Evolutionary conservation across 495 filamentous ascomycete genomes (phyloP).

Genomic region (Pseudomonodictys pantanalensis): DNA sequence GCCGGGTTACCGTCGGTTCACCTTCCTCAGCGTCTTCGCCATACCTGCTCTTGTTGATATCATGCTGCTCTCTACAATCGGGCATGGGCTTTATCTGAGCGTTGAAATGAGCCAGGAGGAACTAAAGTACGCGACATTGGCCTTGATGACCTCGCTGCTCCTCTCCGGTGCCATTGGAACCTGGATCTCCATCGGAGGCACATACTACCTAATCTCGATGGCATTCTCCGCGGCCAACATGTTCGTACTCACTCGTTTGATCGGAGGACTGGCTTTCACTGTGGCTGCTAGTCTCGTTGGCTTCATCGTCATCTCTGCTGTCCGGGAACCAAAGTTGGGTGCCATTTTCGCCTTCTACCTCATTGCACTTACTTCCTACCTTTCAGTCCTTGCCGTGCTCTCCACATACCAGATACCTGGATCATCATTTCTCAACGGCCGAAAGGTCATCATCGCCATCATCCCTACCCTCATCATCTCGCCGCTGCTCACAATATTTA

Average conservation of each 20-base stretch:
- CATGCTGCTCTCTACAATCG: slow-evolving; percentile 54
- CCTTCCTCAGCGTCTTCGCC: slow-evolving; percentile 60
- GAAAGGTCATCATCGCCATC: slow-evolving; percentile 32
- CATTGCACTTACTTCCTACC: slow-evolving; percentile 37
- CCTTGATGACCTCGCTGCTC: slow-evolving; percentile 56
- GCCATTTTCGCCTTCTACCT: slow-evolving; percentile 41
- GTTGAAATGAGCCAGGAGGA: slow-evolving; percentile 52
- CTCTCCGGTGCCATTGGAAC: slow-evolving; percentile 58
- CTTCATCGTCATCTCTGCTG: slow-evolving; percentile 48
- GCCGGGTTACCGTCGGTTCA: slow-evolving; percentile 53
- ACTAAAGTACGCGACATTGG: slow-evolving; percentile 53
- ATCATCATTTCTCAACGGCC: slow-evolving; percentile 46
- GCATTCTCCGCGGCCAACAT: slow-evolving; percentile 61
- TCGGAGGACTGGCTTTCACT: slow-evolving; percentile 58
- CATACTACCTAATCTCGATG: slow-evolving; percentile 60
- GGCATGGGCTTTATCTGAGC: slow-evolving; percentile 58
- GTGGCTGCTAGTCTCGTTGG: slow-evolving; percentile 49
- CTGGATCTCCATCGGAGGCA: slow-evolving; percentile 58
- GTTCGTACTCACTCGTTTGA: slow-evolving; percentile 57
- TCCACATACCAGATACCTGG: slow-evolving; percentile 59
- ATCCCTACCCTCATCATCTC: slow-evolving; percentile 39
- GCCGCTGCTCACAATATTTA: slow-evolving; percentile 35
- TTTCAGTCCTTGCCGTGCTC: slow-evolving; percentile 44
- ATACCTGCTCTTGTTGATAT: slow-evolving; percentile 62
- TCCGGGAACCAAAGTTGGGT: slow-evolving; percentile 37